These are phyloP conservation scores for Leucosporidium yakuticum DNA, from an alignment of 768 basidiomycete genomes.

Conservation along the genomic window DNA sequence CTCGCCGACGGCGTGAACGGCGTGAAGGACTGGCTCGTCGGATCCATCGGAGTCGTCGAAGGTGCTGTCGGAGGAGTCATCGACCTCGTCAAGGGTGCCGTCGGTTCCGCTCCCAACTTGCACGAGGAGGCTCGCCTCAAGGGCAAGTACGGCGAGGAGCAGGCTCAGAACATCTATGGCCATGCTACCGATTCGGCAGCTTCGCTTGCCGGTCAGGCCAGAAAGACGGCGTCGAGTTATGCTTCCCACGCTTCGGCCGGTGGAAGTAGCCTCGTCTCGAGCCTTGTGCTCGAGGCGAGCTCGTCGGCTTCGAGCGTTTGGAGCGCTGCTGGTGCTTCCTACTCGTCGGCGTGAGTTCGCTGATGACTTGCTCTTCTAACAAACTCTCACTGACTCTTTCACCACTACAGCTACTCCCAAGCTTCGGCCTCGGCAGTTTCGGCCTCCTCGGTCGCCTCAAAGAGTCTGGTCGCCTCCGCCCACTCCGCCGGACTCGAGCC, in stretches of 20 bases:
- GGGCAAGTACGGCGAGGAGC: conserved; percentile 39
- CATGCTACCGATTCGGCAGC: conserved; percentile 38
- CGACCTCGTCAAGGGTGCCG: conserved; percentile 43
- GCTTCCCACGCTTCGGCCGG: background rate
- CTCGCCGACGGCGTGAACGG: conserved; percentile 57
- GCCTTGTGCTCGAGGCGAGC: background rate
- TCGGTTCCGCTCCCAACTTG: conserved; percentile 37
- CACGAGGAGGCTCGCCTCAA: conserved; percentile 38
- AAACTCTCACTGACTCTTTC: background rate
- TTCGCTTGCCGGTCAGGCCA: conserved; percentile 31
- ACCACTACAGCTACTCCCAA: conserved; percentile 16
- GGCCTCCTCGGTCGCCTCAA: conserved; percentile 8
- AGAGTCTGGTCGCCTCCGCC: background rate
- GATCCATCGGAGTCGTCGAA: conserved; percentile 57
- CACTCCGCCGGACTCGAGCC: background rate
- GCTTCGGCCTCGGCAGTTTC: conserved; percentile 11
- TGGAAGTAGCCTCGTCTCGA: background rate
- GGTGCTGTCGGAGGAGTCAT: conserved; percentile 57
- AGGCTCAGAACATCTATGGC: conserved; percentile 40
- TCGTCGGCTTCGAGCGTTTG: background rate
- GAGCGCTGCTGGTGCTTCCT: background rate
- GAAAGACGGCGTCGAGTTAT: background rate
- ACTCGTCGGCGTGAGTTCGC: conserved; percentile 1
- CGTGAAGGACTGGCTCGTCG: conserved; percentile 62
- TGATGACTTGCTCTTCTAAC: background rate